Evolutionary conservation across 305 asterid species (phyloP), one percentile per base, ranked within the genome.

Genomic region (Fraxinus xanthoxyloides): DNA sequence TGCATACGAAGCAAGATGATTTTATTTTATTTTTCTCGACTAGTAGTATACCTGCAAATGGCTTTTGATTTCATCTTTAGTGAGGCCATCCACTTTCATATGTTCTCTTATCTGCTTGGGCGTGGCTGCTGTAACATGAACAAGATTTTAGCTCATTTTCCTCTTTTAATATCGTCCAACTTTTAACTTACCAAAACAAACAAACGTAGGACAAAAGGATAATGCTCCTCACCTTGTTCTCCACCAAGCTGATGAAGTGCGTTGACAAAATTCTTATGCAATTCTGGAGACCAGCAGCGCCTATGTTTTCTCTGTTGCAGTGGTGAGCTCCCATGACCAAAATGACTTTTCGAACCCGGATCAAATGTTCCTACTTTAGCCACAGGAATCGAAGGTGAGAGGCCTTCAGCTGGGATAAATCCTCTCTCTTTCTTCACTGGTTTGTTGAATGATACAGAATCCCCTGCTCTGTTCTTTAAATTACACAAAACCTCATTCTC

Each of bases 1-100:
- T 56, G 7, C 1, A 19, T 56, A 21, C 26, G 26, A 56, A 19
- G 28, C 67, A 56, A 21, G 12, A 19, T 7, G 67, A 56, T 19
- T 54, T n/a, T 17, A 51, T 56, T 6, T 56, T 56, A 51, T 56
- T 56, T 56, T 56, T 56, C 28, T 6, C 10, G 28, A 56, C 4
- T 31, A 24, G 0, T 51, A 17, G 5, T 24, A 9, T 70, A 89
- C 92, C 89, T 89, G 92, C 77, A 89, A 82, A 83, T 89, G 92
- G 67, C 90, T 87, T 63, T 89, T 89, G 35, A 89, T 89, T 85
- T 89, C 89, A 82, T 89, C 90, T 38, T 89, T 89, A 19, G 87
- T 89, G 10, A 89, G 87, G 72, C 88, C 92, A 26, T 89, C 89
- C 23, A 89, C 87, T 21, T 85, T 76, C 92, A 89, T 87, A 7